Evolutionary conservation across 2,329 filamentous ascomycete species (phyloP).

Genomic region (Neopestalotiopsis rosae): DNA sequence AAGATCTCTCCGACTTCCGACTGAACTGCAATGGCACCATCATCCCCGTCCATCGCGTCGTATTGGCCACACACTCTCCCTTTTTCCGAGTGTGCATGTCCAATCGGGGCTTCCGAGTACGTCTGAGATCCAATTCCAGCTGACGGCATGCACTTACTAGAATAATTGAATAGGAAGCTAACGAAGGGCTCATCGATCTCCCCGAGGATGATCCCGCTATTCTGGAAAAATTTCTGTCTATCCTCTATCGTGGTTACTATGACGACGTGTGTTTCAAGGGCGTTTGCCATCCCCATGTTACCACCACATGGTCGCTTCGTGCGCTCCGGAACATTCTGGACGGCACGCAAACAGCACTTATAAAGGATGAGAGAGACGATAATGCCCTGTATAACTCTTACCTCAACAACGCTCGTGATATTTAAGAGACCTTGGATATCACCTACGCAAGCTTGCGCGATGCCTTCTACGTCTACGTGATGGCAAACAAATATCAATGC

Average conservation of each 20-base stretch:
- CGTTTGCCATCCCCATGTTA: background rate
- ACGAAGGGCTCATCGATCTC: conserved; percentile 26
- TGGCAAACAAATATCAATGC: background rate
- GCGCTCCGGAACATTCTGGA: background rate
- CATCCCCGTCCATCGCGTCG: conserved; percentile 39
- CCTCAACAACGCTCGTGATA: background rate
- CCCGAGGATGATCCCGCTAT: conserved; percentile 35
- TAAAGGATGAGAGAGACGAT: background rate
- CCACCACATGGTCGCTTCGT: background rate
- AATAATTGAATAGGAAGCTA: conserved; percentile 25
- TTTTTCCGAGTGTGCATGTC: conserved; percentile 33
- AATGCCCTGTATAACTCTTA: background rate
- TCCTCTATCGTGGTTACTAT: conserved; percentile 34
- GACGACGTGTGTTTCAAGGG: conserved; percentile 15
- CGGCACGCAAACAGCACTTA: background rate
- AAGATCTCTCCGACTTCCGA: conserved; percentile 39
- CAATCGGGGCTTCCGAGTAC: conserved; percentile 32
- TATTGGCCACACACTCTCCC: conserved; percentile 41
- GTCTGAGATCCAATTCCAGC: background rate
- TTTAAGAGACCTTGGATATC: background rate
- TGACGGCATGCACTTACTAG: background rate
- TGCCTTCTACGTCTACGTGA: background rate
- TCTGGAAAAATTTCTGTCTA: conserved; percentile 35
- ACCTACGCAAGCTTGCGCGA: background rate
- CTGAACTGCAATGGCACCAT: conserved; percentile 34